Base-by-base conservation (phyloP, 345 rosid species). In the Clarkia xantiana region DNA sequence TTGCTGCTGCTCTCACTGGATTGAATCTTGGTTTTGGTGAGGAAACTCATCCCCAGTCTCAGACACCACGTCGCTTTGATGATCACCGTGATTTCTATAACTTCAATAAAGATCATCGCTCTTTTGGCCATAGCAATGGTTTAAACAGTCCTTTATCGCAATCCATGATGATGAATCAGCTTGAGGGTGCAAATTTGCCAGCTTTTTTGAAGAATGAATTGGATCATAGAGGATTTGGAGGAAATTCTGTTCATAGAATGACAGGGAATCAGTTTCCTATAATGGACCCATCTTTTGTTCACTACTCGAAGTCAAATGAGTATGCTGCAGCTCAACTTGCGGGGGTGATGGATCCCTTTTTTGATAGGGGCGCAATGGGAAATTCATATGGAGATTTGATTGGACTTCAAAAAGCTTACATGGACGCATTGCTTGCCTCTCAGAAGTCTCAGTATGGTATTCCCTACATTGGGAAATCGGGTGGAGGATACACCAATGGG, bases 391-490 rank as follows among this genome's bases (percentile, higher is more conserved):
- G 69, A 70, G 80, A 81, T 74, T 44, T 70, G 9, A 64, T 62
- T 53, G 77, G 65, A 39, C 61, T 77, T 44, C 82, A 78, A 53
- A 78, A 76, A 52, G 85, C 73, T 54, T 74, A 81, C 62, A 17
- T 76, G 8, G 80, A 70, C 40, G 10, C 67, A 17, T 51, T 78
- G 59, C 67, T 72, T 46, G 54, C 74, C 1, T 60, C 78, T 40
- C 79, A 63, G 53, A 78, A 81, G 54, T 67, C 76, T 40, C 83
- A 72, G 23, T 72, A 66, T 23, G 74, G 74, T 48, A 54, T 61
- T 47, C 74, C 79, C 12, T 75, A 61, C 48, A 55, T 64, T 17
- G 69, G 77, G 40, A 75, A 71, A 60, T 70, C 81, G 29, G 69
- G 70, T 42, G 70, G 68, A 13, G 61, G 64, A 50, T 42, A 66